A percentile compares a stretch with the other conserved stretches of the same genome.
These are phyloP conservation scores for Lachnellula subtilissima DNA, from an alignment of 2,329 filamentous ascomycete genomes.

Conservation along the genomic window DNA sequence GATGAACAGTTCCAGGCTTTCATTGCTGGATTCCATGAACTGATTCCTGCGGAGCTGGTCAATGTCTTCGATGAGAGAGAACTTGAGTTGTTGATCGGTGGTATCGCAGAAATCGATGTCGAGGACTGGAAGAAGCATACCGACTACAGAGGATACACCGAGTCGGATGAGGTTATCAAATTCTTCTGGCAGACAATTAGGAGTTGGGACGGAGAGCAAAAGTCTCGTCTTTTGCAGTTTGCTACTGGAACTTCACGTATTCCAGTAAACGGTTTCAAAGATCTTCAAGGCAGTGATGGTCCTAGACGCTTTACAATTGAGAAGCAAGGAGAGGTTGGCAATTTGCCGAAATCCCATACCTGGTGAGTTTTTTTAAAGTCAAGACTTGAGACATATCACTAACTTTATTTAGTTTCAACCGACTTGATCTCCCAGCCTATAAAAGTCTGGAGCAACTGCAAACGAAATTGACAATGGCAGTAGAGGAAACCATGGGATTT, in stretches of 20 bases:
- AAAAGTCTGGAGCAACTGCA: slow-evolving; percentile 82
- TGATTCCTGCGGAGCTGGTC: slow-evolving; percentile 92
- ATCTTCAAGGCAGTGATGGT: slow-evolving; percentile 93
- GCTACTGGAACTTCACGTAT: slow-evolving; percentile 97
- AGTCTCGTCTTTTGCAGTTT: slow-evolving; percentile 92
- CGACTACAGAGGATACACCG: slow-evolving; percentile 96
- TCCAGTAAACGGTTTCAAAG: slow-evolving; percentile 98
- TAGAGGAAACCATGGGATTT: slow-evolving; percentile 98
- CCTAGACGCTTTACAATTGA: slow-evolving; percentile 96
- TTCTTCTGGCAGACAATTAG: slow-evolving; percentile 99
- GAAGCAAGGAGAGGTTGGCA: slow-evolving; percentile 86
- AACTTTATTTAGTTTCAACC: slow-evolving; percentile 71
- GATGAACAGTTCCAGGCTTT: slow-evolving; percentile 98
- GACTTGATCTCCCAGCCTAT: slow-evolving; percentile 89
- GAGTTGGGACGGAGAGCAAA: slow-evolving; percentile 97
- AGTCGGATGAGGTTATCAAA: slow-evolving; percentile 93
- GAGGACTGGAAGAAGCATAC: slow-evolving; percentile 99
- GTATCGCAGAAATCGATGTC: slow-evolving; percentile 99
- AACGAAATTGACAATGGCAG: slow-evolving; percentile 89
- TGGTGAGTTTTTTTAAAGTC: slow-evolving; percentile 60
- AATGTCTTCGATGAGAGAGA: slow-evolving; percentile 99
- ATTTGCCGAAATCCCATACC: slow-evolving; percentile 94
- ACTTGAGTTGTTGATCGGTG: slow-evolving; percentile 90
- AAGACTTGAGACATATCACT: slow-evolving; percentile 4
- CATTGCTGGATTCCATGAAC: slow-evolving; percentile 93